Percentiles rank a stretch among this genome's conserved stretches.
phyloP scores from a whole-genome alignment of 202 grass and related monocot species.

The Setaria viridis region DNA sequence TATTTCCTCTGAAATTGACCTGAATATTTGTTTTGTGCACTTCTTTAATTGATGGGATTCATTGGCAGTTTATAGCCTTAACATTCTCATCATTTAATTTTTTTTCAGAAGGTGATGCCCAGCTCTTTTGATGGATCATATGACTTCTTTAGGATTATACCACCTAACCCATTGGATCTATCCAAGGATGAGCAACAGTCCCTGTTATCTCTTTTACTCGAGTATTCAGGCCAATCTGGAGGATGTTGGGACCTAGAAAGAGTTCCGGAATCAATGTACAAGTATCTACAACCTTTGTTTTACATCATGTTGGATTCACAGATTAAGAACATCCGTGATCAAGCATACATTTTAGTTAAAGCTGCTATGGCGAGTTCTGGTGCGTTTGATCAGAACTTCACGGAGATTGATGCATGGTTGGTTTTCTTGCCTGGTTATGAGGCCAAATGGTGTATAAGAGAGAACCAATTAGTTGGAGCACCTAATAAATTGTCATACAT shows the following conservation, averaged over 20 bases:
- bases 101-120: conserved; percentile 68
- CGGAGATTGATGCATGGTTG: conserved; percentile 91
- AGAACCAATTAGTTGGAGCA: conserved; percentile 47
- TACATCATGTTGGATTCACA: conserved; percentile 76
- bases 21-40: conserved; percentile 33
- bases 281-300: conserved; percentile 77
- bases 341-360: conserved; percentile 78
- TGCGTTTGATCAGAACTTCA: conserved; percentile 75
- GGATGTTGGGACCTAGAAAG: conserved; percentile 57
- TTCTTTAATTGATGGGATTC: conserved; percentile 8
- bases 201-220: conserved; percentile 74
- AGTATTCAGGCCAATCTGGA: conserved; percentile 62
- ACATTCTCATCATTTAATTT: conserved; percentile 38
- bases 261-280: conserved; percentile 87
- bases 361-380: conserved; percentile 86
- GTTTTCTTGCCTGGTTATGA: conserved; percentile 75
- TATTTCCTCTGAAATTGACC: conserved; percentile 8
- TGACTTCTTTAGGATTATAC: conserved; percentile 90
- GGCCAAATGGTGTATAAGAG: conserved; percentile 46
- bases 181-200: conserved; percentile 72
- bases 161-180: conserved; percentile 65
- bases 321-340: conserved; percentile 58
- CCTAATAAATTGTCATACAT: conserved; percentile 61
- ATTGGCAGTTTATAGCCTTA: conserved; percentile 29
- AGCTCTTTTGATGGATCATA: conserved; percentile 89